These are phyloP conservation scores for Opeltia flavorubescens DNA, from an alignment of 495 filamentous ascomycete species.

Conservation along the genomic window DNA sequence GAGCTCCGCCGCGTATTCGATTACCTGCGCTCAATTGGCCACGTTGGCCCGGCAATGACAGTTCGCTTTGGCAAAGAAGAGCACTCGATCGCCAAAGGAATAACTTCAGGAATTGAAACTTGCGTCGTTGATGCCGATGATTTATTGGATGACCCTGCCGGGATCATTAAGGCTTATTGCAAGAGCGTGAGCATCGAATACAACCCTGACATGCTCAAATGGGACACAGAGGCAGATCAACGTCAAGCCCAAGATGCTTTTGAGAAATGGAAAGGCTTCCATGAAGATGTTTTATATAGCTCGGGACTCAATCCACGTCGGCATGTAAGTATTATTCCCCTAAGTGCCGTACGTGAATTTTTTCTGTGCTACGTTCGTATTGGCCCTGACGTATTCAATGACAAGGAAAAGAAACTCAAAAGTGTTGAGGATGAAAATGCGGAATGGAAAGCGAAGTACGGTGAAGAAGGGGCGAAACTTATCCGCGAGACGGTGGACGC, in stretches of 20 bases:
- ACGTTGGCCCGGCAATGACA: slow-evolving; percentile 49
- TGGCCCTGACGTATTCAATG: neutral
- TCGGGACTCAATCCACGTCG: slow-evolving; percentile 53
- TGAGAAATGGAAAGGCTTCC: slow-evolving; percentile 94
- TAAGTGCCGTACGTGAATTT: too few species aligned
- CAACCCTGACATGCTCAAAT: slow-evolving; percentile 57
- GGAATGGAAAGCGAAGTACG: slow-evolving; percentile 5
- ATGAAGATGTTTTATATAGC: slow-evolving; percentile 81
- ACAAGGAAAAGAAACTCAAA: slow-evolving; percentile 5
- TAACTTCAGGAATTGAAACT: slow-evolving; percentile 38
- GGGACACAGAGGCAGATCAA: slow-evolving; percentile 62
- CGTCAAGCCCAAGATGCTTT: slow-evolving; percentile 51
- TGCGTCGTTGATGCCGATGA: slow-evolving; percentile 94
- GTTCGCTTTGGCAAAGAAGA: slow-evolving; percentile 18
- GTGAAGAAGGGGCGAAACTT: slow-evolving; percentile 4
- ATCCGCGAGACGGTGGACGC: slow-evolving; percentile 8
- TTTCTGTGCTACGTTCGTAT: slow-evolving; percentile 1
- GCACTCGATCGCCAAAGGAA: slow-evolving; percentile 15
- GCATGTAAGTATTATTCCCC: slow-evolving; percentile 50
- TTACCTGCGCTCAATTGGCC: slow-evolving; percentile 46
- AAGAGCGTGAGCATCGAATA: slow-evolving; percentile 62
- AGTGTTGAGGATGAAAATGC: slow-evolving; percentile 5
- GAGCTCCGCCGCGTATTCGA: slow-evolving; percentile 79
- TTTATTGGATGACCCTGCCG: slow-evolving; percentile 65
- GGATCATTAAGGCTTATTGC: slow-evolving; percentile 65